Conservation (phyloP, 768 basidiomycete genomes). For the Scleroderma citrinum region DNA sequence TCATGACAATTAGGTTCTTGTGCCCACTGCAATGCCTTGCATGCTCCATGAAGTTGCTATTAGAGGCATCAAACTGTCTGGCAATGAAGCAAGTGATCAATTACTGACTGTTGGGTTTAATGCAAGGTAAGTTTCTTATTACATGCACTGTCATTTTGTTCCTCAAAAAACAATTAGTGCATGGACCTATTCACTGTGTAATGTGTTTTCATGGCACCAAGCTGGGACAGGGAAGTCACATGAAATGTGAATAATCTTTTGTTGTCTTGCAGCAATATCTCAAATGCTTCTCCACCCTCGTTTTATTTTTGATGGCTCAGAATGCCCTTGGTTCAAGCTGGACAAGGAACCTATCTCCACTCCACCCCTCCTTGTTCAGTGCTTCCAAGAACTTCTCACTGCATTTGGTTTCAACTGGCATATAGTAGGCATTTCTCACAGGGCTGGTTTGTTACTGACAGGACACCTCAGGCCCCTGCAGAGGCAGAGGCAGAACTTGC, state of each 20-base stretch:
- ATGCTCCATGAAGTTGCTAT: background rate
- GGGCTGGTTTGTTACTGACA: background rate
- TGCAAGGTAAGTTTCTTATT: background rate
- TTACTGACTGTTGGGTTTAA: background rate
- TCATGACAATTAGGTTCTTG: background rate
- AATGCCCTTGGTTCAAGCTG: slow-evolving; percentile 39
- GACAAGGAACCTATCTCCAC: slow-evolving; percentile 27
- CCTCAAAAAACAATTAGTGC: background rate
- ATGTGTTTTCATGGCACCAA: slow-evolving; percentile 5
- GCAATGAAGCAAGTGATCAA: background rate
- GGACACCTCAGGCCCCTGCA: background rate
- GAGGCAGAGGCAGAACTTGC: slow-evolving; percentile 7
- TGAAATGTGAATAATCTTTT: slow-evolving; percentile 40
- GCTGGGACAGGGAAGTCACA: slow-evolving; percentile 35
- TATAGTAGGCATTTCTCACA: slow-evolving; percentile 8
- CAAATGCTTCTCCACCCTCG: slow-evolving; percentile 33
- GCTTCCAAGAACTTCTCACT: slow-evolving; percentile 29
- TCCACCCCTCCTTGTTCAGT: slow-evolving; percentile 8
- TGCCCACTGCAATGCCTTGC: background rate
- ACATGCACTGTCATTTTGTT: background rate
- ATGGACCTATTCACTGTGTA: slow-evolving; percentile 2
- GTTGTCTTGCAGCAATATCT: slow-evolving; percentile 34
- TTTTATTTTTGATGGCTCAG: slow-evolving; percentile 47
- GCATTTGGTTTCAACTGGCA: slow-evolving; percentile 37
- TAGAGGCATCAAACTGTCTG: background rate